A percentile compares a stretch with the other conserved stretches of the same genome.
Evolutionary conservation across 2,329 filamentous ascomycete species (phyloP).

Genomic region (Pseudocercospora vitis): DNA sequence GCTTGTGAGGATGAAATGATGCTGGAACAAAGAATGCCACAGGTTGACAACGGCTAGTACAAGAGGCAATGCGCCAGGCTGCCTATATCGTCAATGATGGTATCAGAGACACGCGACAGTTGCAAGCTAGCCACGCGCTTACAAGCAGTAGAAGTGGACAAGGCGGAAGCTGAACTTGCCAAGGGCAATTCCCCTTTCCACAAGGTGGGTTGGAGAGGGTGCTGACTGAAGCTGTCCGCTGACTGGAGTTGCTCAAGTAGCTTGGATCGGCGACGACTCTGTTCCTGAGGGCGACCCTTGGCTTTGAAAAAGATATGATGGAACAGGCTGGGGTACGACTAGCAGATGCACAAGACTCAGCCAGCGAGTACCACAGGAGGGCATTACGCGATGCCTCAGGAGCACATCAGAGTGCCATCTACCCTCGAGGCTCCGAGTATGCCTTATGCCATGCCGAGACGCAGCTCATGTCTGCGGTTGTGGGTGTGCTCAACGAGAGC

Average conservation of each 20-base stretch:
- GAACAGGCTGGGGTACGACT: conserved; percentile 74
- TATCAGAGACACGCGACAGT: conserved; percentile 29
- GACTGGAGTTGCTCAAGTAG: conserved; percentile 41
- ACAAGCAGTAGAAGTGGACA: conserved; percentile 66
- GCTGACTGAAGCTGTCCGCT: neutral
- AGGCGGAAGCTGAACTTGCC: conserved; percentile 71
- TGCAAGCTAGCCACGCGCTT: conserved; percentile 14
- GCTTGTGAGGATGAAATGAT: conserved; percentile 53
- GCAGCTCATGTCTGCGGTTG: conserved; percentile 84
- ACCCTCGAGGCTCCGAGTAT: conserved; percentile 83
- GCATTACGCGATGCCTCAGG: conserved; percentile 60
- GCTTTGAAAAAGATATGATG: conserved; percentile 91
- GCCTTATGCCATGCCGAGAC: conserved; percentile 79
- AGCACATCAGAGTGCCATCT: conserved; percentile 62
- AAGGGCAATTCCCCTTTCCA: conserved; percentile 84
- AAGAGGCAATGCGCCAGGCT: conserved; percentile 45
- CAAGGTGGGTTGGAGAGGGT: conserved; percentile 48
- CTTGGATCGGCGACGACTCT: conserved; percentile 77
- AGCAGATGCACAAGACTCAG: conserved; percentile 71
- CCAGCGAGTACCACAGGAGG: conserved; percentile 73
- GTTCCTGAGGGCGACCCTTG: conserved; percentile 83
- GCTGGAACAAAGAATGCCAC: neutral
- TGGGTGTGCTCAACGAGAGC: conserved; percentile 88
- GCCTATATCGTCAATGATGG: conserved; percentile 43
- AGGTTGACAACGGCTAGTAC: conserved; percentile 38